Evolutionary conservation across 352 stramenopile species (phyloP), one percentile per base, ranked within the genome.

Genomic region (Thraustotheca clavata): DNA sequence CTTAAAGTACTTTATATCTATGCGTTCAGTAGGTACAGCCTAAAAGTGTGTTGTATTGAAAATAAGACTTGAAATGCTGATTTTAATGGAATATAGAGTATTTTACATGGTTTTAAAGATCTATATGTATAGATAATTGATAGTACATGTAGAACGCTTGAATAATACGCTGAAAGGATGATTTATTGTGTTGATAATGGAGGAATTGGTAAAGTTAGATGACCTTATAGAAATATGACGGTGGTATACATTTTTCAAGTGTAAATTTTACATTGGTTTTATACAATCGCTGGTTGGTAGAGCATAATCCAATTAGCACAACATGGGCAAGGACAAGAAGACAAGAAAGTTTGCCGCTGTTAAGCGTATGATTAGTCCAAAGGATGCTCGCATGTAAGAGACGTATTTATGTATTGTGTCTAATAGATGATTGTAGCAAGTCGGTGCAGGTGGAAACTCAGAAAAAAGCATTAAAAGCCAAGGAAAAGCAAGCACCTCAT

Each of bases 291-390:
- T 65, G 57, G 57, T 65, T 65, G 57, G 57, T 54, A 18, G 57
- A 65, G 36, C 41, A 27, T 32, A 47, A 39, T 14, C 31, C 20
- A 41, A 36, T 22, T 16, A 12, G 48, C 48, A 32, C 33, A 26
- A 6, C 57, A 65, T 65, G 79, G 96, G 87, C 39, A 99, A 99
- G 73, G 87, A 95, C 60, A 99, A 99, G 81, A 98, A 98, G 74
- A 98, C 94, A 27, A 86, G 96, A 69, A 98, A 98, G 69, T 99
- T 98, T 74, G 97, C 97, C 41, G 84, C 97, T 46, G 87, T 97
- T 36, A 99, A 99, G 84, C 97, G 96, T 70, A 96, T 99, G 62
- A 98, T 99, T 62, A 98, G 88, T 71, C 93, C 95, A 43, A 98
- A 98, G 74, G 96, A 99, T 76, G 91, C 87, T 61, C 88, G 97